Evolutionary conservation across 495 filamentous ascomycete genomes (phyloP), one percentile per base, ranked within the genome.

Genomic region (Extremus antarcticus): DNA sequence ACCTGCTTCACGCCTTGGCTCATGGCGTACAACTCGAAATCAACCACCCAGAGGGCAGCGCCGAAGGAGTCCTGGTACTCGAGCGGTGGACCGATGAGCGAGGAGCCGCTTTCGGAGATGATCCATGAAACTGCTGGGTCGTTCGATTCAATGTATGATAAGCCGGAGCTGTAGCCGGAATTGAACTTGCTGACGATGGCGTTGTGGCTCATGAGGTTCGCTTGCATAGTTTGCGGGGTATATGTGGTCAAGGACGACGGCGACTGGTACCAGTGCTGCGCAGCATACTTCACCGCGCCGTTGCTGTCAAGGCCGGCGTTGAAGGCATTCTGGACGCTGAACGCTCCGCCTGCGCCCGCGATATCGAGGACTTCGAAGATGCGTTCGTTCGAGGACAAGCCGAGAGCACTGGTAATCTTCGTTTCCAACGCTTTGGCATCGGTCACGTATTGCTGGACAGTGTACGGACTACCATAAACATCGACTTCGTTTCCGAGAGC

Each of bases 181-280:
- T 41, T 21, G 56, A 59, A 57, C 17, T 53, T 56, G 19, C 25
- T 20, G 2, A 46, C 35, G 35, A 65, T 63, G n/a, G 63, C 62
- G 17, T 43, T 55, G 48, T 66, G 64, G 51, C 64, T 63, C 62
- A 66, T 62, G 15, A 65, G 47, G 11, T 49, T 41, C 11, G 39
- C 52, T 56, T 40, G 25, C 55, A 17, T 47, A 52, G 52, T 39
- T 49, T 29, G n/a, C 17, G 25, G 15, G 47, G 45, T 25, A 19
- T n/a, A 40, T 32, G 23, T 45, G 32, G n/a, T 10, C 10, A 35
- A 20, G 25, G 25, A 25, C 1, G 41, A 13, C n/a, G 51, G 49
- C 43, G 55, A 17, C 40, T 65, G 65, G 55, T 67, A 67, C 16
- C 47, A 63, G 35, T 67, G 63, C 45, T 59, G 40, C 13, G 65